Conservation (phyloP, 192 early-diverging fungal species). For the Gigaspora rosea region DNA sequence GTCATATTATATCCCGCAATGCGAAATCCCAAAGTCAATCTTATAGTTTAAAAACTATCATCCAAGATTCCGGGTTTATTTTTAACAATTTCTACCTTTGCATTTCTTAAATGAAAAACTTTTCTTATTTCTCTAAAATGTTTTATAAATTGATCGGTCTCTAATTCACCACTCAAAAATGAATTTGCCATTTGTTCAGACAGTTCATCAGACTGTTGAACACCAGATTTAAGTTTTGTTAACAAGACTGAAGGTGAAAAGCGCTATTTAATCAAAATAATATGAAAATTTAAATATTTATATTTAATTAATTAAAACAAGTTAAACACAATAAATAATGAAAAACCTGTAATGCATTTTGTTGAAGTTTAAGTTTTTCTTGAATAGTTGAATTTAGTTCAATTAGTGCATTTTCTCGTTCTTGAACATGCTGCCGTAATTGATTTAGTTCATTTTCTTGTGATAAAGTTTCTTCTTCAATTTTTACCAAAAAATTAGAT, state of each 20-base stretch:
- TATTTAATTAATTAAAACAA: background rate
- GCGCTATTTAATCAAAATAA: constrained; percentile 28
- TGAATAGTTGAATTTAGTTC: background rate
- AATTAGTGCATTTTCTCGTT: background rate
- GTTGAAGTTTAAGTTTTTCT: constrained; percentile 30
- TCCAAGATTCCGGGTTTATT: constrained; percentile 20
- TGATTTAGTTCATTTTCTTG: constrained; percentile 29
- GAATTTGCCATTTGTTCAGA: constrained; percentile 48
- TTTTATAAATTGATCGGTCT: constrained; percentile 48
- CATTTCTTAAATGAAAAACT: constrained; percentile 52
- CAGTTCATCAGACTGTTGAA: constrained; percentile 46
- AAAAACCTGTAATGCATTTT: constrained; percentile 20
- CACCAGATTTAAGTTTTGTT: constrained; percentile 40
- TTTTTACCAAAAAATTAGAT: background rate
- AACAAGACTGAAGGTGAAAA: constrained; percentile 42
- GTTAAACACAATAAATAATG: background rate
- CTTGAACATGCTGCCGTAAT: constrained; percentile 2
- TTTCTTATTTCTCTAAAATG: constrained; percentile 51
- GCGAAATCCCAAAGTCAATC: too few species aligned
- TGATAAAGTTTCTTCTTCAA: constrained; percentile 25
- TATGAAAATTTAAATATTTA: background rate
- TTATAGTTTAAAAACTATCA: too few species aligned
- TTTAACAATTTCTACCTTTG: constrained; percentile 38
- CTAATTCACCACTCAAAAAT: constrained; percentile 45
- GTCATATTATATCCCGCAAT: too few species aligned